These are phyloP conservation scores for Bryum argenteum DNA, from an alignment of 225 moss, liverwort and hornwort genomes.

Conservation along the genomic window DNA sequence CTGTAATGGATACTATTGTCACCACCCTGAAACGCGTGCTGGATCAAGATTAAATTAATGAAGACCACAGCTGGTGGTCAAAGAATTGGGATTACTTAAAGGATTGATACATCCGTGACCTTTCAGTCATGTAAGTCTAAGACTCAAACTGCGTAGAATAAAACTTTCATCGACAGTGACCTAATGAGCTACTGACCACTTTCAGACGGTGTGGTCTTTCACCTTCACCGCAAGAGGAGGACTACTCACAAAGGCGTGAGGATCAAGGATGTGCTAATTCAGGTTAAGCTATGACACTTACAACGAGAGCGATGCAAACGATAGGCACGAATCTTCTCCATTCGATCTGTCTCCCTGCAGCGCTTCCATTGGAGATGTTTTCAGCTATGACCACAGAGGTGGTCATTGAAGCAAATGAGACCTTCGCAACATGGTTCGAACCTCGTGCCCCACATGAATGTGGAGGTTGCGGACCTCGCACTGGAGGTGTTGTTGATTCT, in stretches of 20 bases:
- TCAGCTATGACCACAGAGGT: conserved; percentile 45
- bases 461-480: conserved; percentile 19
- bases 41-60: not conserved
- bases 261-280: conserved; percentile 7
- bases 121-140: not conserved
- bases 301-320: conserved; percentile 47
- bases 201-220: conserved; percentile 23
- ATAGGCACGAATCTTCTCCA: conserved; percentile 52
- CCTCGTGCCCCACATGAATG: conserved; percentile 24
- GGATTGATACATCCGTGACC: conserved; percentile 8
- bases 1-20: not conserved
- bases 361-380: conserved; percentile 32
- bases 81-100: conserved; percentile 24
- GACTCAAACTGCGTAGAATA: not conserved
- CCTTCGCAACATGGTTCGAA: conserved; percentile 31
- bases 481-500: conserved; percentile 21
- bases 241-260: not conserved
- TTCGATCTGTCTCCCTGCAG: conserved; percentile 38
- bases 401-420: conserved; percentile 48
- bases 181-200: conserved; percentile 16
- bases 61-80: conserved; percentile 19
- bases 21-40: not conserved
- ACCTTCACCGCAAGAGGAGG: conserved; percentile 30
- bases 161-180: not conserved
- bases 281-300: conserved; percentile 38